Base-by-base conservation (phyloP, 2,329 filamentous ascomycete genomes). In the Ophiostoma montium region DNA sequence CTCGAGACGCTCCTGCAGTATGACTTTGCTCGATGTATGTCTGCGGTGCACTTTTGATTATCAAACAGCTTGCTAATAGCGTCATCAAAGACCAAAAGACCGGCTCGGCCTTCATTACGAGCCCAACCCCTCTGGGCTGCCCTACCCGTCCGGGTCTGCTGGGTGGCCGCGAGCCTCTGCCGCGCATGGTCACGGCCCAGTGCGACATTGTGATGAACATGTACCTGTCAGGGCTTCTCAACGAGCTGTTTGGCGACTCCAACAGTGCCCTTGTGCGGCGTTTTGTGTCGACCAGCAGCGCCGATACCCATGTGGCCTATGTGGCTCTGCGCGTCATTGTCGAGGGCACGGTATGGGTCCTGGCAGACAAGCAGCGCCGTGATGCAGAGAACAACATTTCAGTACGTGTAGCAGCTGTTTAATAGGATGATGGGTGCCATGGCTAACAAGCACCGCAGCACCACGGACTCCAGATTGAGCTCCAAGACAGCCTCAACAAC, bases 301-400 rank as follows among this genome's bases (percentile, higher is more conserved):
- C 39, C 9, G 50, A 53, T 31, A 51, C 43, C 2, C 54, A 56
- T 35, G 38, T 52, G 30, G 48, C 46, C 3, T 56, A 55, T n/a
- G 53, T 56, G 1, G 53, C 52, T 7, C 48, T 54, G 0, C 52
- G 54, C 15, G 32, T 56, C 11, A 35, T 56, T 8, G 23, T 35
- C 2, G 52, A 55, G 27, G 55, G 55, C n/a, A 48, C 53, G 0
- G 31, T 55, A 6, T 52, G 46, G 50, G 46, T 55, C 9, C 46
- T 56, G 3, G 11, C 27, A 15, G 55, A 56, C 48, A 56, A 56
- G 36, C 32, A 53, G n/a, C 55, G 55, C 30, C 53, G 55, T 2
- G 49, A 55, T 7, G n/a, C 11, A 1, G 47, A 56, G 43, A 56
- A 56, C 32, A 52, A 46, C 19, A 50, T 21, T 2, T 39, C 21